phyloP scores from a whole-genome alignment of 495 filamentous ascomycete genomes.

The Penicillium desertorum region DNA sequence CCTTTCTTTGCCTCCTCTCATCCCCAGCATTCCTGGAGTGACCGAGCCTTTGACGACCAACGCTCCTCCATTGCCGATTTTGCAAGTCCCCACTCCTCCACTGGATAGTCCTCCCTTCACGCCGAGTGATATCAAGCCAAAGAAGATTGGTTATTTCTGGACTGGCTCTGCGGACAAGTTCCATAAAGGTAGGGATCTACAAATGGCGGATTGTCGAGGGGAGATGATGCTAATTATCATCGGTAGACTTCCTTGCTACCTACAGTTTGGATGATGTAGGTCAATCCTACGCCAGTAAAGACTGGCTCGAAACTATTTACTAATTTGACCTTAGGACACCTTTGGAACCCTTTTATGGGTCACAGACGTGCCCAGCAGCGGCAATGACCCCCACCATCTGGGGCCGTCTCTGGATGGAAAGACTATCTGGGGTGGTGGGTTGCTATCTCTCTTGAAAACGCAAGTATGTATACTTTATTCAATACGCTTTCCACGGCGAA shows the following conservation, averaged over 20 bases:
- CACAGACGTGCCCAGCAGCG: slow-evolving; percentile 59
- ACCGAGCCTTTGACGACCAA: slow-evolving; percentile 52
- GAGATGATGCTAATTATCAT: background rate
- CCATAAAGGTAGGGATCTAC: slow-evolving; percentile 41
- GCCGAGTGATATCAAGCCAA: slow-evolving; percentile 56
- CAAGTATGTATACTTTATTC: slow-evolving; percentile 30
- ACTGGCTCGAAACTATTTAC: background rate
- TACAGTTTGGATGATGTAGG: slow-evolving; percentile 59
- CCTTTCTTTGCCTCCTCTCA: slow-evolving; percentile 52
- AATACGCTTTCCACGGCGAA: background rate
- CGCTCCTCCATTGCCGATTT: slow-evolving; percentile 55
- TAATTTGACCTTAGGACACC: slow-evolving; percentile 42
- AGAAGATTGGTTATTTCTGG: slow-evolving; percentile 69
- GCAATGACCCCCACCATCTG: slow-evolving; percentile 63
- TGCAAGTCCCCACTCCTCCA: slow-evolving; percentile 59
- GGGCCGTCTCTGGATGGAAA: slow-evolving; percentile 59
- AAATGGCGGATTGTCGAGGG: background rate
- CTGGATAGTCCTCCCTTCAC: slow-evolving; percentile 54
- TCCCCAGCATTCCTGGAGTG: slow-evolving; percentile 58
- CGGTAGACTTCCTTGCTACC: slow-evolving; percentile 56
- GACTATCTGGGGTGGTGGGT: slow-evolving; percentile 57
- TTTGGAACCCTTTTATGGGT: slow-evolving; percentile 60
- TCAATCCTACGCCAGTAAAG: background rate
- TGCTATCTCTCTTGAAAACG: slow-evolving; percentile 61
- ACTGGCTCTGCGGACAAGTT: slow-evolving; percentile 59